Evolutionary conservation across 805 yeast genomes (phyloP).

Genomic region (Yarrowia keelungensis): DNA sequence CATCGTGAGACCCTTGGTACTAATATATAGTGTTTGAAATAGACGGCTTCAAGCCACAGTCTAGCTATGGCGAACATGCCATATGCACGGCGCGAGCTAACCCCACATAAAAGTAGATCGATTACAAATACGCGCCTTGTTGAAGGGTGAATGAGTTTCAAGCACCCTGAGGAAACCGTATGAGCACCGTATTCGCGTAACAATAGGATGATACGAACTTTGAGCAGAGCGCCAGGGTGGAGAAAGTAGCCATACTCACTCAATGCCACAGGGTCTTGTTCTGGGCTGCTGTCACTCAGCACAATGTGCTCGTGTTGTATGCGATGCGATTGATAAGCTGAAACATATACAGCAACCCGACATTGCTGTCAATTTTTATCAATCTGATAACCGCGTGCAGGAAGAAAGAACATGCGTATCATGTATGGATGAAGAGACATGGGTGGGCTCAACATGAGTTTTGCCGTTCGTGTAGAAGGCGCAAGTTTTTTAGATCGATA

Average conservation of each 20-base stretch:
- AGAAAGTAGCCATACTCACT: neutral
- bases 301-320: too few relatives aligned
- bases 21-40: conserved; percentile 10
- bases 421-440: neutral
- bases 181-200: too few relatives aligned
- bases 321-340: neutral
- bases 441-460: too few relatives aligned
- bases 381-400: conserved; percentile 6
- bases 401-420: neutral
- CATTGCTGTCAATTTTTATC: conserved; percentile 11
- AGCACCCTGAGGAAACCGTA: too few relatives aligned
- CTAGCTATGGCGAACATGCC: neutral
- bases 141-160: neutral
- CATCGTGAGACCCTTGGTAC: neutral
- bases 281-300: too few relatives aligned
- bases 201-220: neutral
- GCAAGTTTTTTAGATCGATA: too few relatives aligned
- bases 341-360: neutral
- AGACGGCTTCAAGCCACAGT: conserved; percentile 28
- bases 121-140: conserved; percentile 1
- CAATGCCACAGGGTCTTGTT: neutral
- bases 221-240: neutral
- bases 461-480: too few relatives aligned
- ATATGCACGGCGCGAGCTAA: conserved; percentile 34
- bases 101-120: conserved; percentile 30